Base-by-base conservation (phyloP, 2,329 filamentous ascomycete species). In the Clonostachys sp. region DNA sequence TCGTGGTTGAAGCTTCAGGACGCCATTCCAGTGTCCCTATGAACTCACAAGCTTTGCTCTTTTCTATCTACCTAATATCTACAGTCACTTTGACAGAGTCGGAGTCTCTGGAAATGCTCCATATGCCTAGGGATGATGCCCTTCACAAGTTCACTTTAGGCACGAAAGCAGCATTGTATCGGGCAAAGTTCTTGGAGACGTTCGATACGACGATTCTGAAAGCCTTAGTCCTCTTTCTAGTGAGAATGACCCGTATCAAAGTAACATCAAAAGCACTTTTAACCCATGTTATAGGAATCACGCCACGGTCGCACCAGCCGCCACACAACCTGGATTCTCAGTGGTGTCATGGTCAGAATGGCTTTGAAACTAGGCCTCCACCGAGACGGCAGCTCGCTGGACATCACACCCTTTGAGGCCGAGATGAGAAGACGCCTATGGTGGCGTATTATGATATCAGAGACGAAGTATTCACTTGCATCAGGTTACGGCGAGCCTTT, bases 361-460 rank as follows among this genome's bases (percentile, higher is more conserved):
- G 83, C 81, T 2, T 79, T 85, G 57, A 83, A 83, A 57, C 83
- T 84, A 53, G 82, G 82, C 2, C 66, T 86, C 3, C 81, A 86
- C 54, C 72, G 78, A 6, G 80, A 84, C 45, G 71, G 72, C 12
- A 64, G 65, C 5, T 61, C 70, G 42, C 70, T 83, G 35, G 71
- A 70, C 1, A 63, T 86, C 6, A 68, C 73, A 0, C 75, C 78
- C 0, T 83, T 80, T 48, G 80, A 85, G 48, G 72, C 73, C 1
- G 80, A 86, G 57, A 75, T 84, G 61, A 70, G 81, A 36, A 70
- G 82, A 17, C 70, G 83, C 3, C 58, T 84, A 0, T 86, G 81
- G 77, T 84, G 78, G 72, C 68, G 75, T 16, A 70, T 86, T 10
- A 65, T 81, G 39, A 66, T 83, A 47, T 68, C 80, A 45, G 81